Percentiles rank a stretch among this genome's conserved stretches.
These are phyloP conservation scores for Handroanthus guayacan DNA, from an alignment of 257 asterid species.

Conservation along the genomic window DNA sequence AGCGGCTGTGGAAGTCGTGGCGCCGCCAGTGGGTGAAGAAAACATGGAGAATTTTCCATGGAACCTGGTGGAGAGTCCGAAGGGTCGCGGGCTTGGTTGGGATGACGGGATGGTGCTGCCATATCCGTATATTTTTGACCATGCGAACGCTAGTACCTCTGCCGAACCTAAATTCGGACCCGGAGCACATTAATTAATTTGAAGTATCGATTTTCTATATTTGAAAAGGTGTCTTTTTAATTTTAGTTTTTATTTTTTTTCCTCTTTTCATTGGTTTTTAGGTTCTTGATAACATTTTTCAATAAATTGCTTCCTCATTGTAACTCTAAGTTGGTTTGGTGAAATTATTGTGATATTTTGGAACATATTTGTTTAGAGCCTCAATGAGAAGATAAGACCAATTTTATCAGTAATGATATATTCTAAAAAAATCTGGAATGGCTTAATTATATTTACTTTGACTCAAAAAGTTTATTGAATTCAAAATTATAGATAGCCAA, in stretches of 20 bases:
- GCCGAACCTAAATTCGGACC: background rate
- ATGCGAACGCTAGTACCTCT: background rate
- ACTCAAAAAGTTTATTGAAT: background rate
- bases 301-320: no score
- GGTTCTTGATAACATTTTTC: no score
- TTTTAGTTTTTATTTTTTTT: no score
- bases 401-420: background rate
- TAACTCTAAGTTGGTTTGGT: no score
- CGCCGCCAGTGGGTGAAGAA: background rate
- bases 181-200: constrained; percentile 8
- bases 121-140: constrained; percentile 33
- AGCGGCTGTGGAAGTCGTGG: background rate
- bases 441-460: background rate
- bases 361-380: background rate
- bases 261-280: no score
- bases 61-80: constrained; percentile 42
- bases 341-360: background rate
- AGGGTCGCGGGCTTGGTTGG: constrained; percentile 31
- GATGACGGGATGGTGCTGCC: constrained; percentile 37
- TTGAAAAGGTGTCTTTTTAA: no score
- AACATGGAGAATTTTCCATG: constrained; percentile 41
- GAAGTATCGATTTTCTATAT: background rate
- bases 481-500: background rate
- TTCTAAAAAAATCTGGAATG: background rate
- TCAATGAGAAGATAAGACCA: background rate